Evolutionary conservation across 192 early-diverging fungal species (phyloP).

Genomic region (Mortierella hygrophila): DNA sequence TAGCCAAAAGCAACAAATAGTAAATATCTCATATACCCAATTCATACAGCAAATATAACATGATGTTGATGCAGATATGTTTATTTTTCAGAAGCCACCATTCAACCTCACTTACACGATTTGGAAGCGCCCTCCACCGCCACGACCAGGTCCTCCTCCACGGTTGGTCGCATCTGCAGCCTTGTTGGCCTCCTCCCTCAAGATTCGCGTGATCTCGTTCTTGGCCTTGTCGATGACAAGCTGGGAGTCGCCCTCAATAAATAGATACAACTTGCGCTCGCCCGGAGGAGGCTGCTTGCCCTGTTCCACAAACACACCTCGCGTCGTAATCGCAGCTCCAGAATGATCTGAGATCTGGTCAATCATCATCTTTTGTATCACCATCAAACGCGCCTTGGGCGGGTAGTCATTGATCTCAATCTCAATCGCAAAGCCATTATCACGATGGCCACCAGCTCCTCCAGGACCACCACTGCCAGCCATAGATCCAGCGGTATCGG

Average conservation of each 20-base stretch:
- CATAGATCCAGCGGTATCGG: constrained; percentile 35
- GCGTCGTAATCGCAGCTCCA: constrained; percentile 95
- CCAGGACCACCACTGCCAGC: background rate
- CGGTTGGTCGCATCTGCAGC: constrained; percentile 77
- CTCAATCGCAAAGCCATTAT: constrained; percentile 78
- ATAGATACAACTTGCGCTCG: constrained; percentile 94
- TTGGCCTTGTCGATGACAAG: constrained; percentile 91
- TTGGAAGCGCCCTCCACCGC: constrained; percentile 27
- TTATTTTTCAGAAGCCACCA: background rate
- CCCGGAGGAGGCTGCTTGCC: constrained; percentile 83
- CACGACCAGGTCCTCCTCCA: constrained; percentile 34
- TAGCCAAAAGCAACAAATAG: no score
- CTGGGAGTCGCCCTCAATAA: constrained; percentile 95
- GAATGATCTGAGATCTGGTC: constrained; percentile 92
- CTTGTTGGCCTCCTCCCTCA: constrained; percentile 87
- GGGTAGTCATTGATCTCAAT: constrained; percentile 99
- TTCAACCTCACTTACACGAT: constrained; percentile 8
- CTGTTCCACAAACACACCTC: constrained; percentile 89
- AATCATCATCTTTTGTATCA: constrained; percentile 93
- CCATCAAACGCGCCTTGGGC: constrained; percentile 93
- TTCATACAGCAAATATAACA: no score
- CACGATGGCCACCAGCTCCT: constrained; percentile 36
- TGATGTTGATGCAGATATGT: background rate
- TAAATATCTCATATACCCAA: no score
- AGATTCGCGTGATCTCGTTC: constrained; percentile 92